A percentile compares a stretch with the other conserved stretches of the same genome.
phyloP scores from a whole-genome alignment of 306 rosid genomes.

The Glycyrrhiza uralensis region DNA sequence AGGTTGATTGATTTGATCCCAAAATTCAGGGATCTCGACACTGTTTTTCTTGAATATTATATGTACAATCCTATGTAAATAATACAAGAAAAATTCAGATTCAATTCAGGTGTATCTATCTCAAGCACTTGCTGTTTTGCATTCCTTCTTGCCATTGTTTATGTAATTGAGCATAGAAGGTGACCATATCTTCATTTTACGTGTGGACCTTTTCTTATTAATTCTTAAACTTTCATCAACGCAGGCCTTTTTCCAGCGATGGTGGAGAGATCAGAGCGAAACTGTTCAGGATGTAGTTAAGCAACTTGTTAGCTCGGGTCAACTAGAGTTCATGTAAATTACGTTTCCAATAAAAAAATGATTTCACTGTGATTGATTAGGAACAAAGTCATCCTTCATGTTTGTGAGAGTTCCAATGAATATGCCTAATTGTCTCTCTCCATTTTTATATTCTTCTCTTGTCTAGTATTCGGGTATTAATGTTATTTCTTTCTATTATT shows the following conservation, averaged over 20 bases:
- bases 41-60: neutral
- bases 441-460: neutral
- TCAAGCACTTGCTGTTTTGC: neutral
- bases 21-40: neutral
- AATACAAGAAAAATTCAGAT: neutral
- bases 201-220: neutral
- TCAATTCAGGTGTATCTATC: neutral
- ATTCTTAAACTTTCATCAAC: constrained; percentile 13
- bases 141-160: constrained; percentile 7
- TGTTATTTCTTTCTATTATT: constrained; percentile 24
- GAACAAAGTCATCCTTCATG: neutral
- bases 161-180: neutral
- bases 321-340: constrained; percentile 75
- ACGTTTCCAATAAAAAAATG: neutral
- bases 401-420: constrained; percentile 17
- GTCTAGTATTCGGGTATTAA: neutral
- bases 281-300: constrained; percentile 44
- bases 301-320: constrained; percentile 64
- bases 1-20: neutral
- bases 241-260: constrained; percentile 83
- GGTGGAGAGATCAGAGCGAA: constrained; percentile 87
- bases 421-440: neutral
- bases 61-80: neutral
- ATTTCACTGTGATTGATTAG: constrained; percentile 8
- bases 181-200: constrained; percentile 1